Evolutionary conservation across 306 rosid species (phyloP).

Genomic region (Sicyos edulis): DNA sequence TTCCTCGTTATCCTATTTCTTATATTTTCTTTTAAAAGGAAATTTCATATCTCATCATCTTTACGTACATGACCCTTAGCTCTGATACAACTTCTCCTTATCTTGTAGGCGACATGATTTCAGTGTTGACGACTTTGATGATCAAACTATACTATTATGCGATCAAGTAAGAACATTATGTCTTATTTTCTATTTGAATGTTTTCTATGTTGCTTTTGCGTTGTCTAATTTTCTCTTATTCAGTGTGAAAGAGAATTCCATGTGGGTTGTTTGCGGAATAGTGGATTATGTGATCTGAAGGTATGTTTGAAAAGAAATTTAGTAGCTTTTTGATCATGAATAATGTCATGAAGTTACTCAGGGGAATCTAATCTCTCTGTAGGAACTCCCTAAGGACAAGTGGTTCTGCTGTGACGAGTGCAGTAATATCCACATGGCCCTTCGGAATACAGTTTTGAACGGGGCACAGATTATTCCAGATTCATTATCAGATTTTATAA

Average conservation of each 20-base stretch:
- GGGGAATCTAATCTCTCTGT: constrained; percentile 19
- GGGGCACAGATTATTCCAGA: constrained; percentile 63
- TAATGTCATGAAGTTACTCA: constrained; percentile 24
- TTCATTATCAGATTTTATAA: constrained; percentile 44
- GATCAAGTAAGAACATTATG: constrained; percentile 66
- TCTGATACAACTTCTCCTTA: not conserved
- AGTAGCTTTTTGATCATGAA: constrained; percentile 13
- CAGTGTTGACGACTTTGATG: constrained; percentile 83
- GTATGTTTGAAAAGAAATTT: constrained; percentile 38
- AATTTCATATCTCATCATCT: not conserved
- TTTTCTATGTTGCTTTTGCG: not conserved
- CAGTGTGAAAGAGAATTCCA: constrained; percentile 99
- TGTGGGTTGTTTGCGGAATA: constrained; percentile 83
- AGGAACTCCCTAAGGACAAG: constrained; percentile 97
- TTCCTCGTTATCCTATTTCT: not conserved
- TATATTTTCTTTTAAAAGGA: not conserved
- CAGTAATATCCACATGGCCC: constrained; percentile 58
- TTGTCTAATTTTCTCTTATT: constrained; percentile 26
- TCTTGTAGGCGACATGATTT: constrained; percentile 71
- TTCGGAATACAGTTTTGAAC: constrained; percentile 54
- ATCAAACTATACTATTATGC: constrained; percentile 84
- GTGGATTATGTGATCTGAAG: constrained; percentile 73
- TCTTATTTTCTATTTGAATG: not conserved
- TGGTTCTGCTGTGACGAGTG: constrained; percentile 97
- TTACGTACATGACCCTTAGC: not conserved